Evolutionary conservation across 148 eudicot species (phyloP), one percentile per base, ranked within the genome.

Genomic region (Chenopodium album): DNA sequence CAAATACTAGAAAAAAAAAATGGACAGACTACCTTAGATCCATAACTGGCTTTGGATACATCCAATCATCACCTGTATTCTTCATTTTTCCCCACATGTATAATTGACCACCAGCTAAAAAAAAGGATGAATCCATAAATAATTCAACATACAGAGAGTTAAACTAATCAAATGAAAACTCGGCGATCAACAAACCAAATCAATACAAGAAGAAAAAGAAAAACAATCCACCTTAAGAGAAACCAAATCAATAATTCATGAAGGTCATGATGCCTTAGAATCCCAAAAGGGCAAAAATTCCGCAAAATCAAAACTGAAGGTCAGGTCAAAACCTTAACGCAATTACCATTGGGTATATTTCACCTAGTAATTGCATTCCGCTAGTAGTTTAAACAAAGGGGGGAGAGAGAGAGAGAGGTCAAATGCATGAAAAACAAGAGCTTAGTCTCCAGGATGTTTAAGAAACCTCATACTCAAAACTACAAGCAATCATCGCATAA

Each of bases 71-170:
- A 70, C 99, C 99, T 29, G 89, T 88, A 78, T 78, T 89, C 91
- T 96, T 96, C 81, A 96, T 71, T 84, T 96, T 96, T 4, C 99
- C 99, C 99, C 99, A 94, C 98, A 96, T 92, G 81, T 94, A 96
- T 82, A 97, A 83, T 86, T 97, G 99, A 77, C 99, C 99, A 75
- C 98, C 99, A 85, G 90, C 99, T 97, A 89, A 62, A 80, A 73
- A 81, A 59, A 41, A 34, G 3, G 29, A 78, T 16, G 11, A 8
- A 66, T 29, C 26, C 22, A n/a, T 70, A 46, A 71, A 52, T 11
- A 4, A 66, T 34, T 28, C 14, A 2, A 73, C 9, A 41, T n/a
- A 12, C 17, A 62, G n/a, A 62, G 34, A 13, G 17, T 41, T 41
- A 46, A 67, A 23, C 4, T 47, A 26, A 26, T 78, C 28, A 26